Evolutionary conservation across 805 yeast species (phyloP).

Genomic region (Metschnikowia rubicola): DNA sequence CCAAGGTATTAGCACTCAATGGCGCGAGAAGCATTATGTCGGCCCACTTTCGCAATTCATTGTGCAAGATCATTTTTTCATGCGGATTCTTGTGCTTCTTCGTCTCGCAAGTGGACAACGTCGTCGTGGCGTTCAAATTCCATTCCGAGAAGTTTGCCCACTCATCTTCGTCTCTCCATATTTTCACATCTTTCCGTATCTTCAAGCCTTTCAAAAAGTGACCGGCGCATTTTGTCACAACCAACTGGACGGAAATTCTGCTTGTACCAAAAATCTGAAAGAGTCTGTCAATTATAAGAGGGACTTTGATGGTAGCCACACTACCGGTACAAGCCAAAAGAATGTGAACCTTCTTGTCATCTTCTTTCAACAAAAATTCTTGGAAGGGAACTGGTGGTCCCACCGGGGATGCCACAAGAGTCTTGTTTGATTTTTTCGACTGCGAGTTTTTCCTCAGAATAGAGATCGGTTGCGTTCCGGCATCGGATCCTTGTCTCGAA

Average conservation of each 20-base stretch:
- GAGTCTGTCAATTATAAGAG: conserved; percentile 81
- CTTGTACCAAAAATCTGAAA: conserved; percentile 69
- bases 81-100: conserved; percentile 14
- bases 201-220: conserved; percentile 59
- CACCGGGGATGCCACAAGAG: conserved; percentile 53
- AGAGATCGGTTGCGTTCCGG: conserved; percentile 11
- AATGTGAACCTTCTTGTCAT: conserved; percentile 84
- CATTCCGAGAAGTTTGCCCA: conserved; percentile 55
- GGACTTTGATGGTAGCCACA: conserved; percentile 93
- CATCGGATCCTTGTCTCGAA: conserved; percentile 16
- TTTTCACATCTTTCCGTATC: conserved; percentile 63
- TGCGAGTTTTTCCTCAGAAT: conserved; percentile 16
- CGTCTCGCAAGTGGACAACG: conserved; percentile 19
- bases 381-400: conserved; percentile 72
- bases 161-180: conserved; percentile 94
- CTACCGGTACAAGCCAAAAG: conserved; percentile 93
- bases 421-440: conserved; percentile 42
- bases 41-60: conserved; percentile 46
- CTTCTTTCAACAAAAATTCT: conserved; percentile 61
- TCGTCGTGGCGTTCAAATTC: conserved; percentile 18
- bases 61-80: conserved; percentile 38
- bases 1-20: conserved; percentile 43
- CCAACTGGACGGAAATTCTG: conserved; percentile 77
- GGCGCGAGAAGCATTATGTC: conserved; percentile 47
- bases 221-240: conserved; percentile 81